Base-by-base conservation (phyloP, 176 grass and related monocot species). In the Chrysopogon serrulatus region DNA sequence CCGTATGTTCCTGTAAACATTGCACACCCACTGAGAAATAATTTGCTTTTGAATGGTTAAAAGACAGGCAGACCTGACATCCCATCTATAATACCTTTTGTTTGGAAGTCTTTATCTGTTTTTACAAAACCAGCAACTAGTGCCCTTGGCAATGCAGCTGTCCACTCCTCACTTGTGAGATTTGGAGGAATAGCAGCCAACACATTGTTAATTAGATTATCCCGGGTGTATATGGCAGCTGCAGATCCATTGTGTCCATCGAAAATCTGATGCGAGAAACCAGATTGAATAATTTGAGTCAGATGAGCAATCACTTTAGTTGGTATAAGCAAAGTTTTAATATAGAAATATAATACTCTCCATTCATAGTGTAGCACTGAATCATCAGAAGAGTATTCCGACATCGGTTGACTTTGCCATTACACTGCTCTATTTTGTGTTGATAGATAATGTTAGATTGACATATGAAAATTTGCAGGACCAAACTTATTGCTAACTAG, bases 41-140 rank as follows among this genome's bases (percentile, higher is more conserved):
- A 16, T 87, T 76, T 68, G 30, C 28, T 82, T 76, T 76, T 43
- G 12, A 0, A 74, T 45, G 74, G 67, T 28, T 28, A 35, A 47
- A 79, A 74, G 59, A 74, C 19, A 67, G 54, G 45, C 39, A 24
- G 17, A 84, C 31, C 47, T 68, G 47, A 31, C 32, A 77, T 77
- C 33, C 12, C 65, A 73, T 63, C 79, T 57, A 77, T 33, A 72
- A 68, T 90, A 93, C 96, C 87, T 95, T 86, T 81, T 85, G 86
- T 79, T 65, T 94, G 87, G 77, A 98, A 98, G 39, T 93, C 91
- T 76, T 93, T 95, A 75, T 98, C 96, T 59, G 96, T 98, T 77
- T 98, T 98, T 57, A 98, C 96, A 83, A 98, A 98, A 65, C 96
- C 91, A 51, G 96, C 96, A 65, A 98, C 96, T 53, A 98, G 73